Conservation (phyloP, 345 rosid species). For the Gossypium raimondii region DNA sequence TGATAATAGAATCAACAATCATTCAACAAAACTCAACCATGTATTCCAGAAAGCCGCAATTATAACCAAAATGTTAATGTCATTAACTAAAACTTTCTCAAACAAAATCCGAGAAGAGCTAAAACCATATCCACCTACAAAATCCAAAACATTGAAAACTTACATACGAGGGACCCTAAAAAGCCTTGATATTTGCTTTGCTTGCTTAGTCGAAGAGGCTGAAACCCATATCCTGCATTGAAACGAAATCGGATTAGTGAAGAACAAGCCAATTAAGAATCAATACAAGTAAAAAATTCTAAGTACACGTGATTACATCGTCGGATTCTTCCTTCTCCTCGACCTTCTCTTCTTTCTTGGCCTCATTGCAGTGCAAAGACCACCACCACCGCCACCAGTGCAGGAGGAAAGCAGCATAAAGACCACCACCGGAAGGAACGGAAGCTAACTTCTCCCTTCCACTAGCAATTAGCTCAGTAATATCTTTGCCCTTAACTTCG, state of each 20-base stretch:
- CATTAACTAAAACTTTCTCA: slow-evolving; percentile 19
- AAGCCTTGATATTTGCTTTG: slow-evolving; percentile 16
- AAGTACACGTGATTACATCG: slow-evolving; percentile 33
- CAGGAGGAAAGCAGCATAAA: no score
- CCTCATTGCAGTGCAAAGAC: no score
- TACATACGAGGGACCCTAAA: background rate
- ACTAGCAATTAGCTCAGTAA: slow-evolving; percentile 58
- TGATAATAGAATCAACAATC: background rate
- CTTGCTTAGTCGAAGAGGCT: slow-evolving; percentile 59
- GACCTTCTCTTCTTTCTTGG: slow-evolving; percentile 67
- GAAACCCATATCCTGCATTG: slow-evolving; percentile 77
- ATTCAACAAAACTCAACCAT: background rate
- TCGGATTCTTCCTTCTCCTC: slow-evolving; percentile 82
- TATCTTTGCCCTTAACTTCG: slow-evolving; percentile 55
- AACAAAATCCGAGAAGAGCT: slow-evolving; percentile 22
- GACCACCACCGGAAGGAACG: slow-evolving; percentile 61
- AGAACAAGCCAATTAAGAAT: slow-evolving; percentile 4
- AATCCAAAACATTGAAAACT: background rate
- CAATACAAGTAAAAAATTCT: no score
- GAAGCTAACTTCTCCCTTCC: slow-evolving; percentile 78
- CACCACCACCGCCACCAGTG: slow-evolving; percentile 40
- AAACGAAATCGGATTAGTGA: background rate
- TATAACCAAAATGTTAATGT: slow-evolving; percentile 13
- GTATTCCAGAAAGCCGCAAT: background rate
- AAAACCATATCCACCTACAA: background rate